These are phyloP conservation scores for Harringtonia aguacate DNA, from an alignment of 2,329 filamentous ascomycete species.

Conservation along the genomic window DNA sequence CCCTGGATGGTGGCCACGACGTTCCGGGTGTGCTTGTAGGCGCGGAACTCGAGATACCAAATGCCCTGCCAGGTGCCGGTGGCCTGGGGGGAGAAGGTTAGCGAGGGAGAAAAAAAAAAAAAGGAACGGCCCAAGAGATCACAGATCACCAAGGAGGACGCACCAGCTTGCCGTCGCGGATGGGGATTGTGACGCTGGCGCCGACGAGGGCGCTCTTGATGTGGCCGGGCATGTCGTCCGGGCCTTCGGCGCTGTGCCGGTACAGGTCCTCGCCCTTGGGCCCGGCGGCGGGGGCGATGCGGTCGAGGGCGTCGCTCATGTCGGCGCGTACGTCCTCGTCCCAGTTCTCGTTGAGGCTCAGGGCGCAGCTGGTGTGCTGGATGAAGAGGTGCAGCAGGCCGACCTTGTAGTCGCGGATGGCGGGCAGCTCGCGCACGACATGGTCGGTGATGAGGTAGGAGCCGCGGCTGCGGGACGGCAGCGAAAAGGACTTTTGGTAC, in stretches of 20 bases:
- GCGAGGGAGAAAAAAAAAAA: not conserved
- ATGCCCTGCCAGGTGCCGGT: conserved; percentile 76
- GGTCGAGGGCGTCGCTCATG: conserved; percentile 89
- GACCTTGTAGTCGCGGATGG: conserved; percentile 73
- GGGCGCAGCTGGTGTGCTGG: conserved; percentile 87
- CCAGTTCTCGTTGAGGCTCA: conserved; percentile 89
- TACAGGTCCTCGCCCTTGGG: conserved; percentile 65
- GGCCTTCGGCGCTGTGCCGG: conserved; percentile 72
- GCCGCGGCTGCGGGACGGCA: conserved; percentile 68
- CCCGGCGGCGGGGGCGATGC: conserved; percentile 72
- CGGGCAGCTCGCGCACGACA: conserved; percentile 60
- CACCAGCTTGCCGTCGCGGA: conserved; percentile 71
- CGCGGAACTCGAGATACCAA: conserved; percentile 88
- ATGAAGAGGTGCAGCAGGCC: conserved; percentile 83
- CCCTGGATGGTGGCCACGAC: conserved; percentile 93
- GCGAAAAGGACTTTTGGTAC: conserved; percentile 75
- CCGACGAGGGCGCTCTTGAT: conserved; percentile 87
- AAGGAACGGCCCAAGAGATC: not conserved
- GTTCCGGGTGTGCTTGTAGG: conserved; percentile 62
- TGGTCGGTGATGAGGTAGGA: conserved; percentile 82
- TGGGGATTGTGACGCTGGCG: conserved; percentile 82
- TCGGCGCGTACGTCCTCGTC: conserved; percentile 78
- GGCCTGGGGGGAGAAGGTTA: conserved; percentile 26
- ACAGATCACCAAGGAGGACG: too few species aligned
- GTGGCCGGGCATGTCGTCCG: conserved; percentile 94